These are phyloP conservation scores for Nadsonia commutata DNA, from an alignment of 1,139 yeast species.

Conservation along the genomic window DNA sequence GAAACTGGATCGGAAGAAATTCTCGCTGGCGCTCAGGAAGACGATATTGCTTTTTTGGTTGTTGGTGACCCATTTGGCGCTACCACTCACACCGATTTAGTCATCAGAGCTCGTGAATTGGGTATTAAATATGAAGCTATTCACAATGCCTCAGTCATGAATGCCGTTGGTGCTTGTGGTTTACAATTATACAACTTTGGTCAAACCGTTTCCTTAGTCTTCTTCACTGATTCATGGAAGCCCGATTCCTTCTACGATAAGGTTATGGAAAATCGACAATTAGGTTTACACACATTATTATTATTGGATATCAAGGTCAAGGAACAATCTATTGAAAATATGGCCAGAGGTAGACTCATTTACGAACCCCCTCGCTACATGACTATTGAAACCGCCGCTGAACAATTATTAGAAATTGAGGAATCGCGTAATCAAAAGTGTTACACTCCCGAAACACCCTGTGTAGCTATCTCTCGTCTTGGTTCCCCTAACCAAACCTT, in stretches of 20 bases:
- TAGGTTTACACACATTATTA: conserved; percentile 83
- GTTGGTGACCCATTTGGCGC: conserved; percentile 99
- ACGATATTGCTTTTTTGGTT: conserved; percentile 83
- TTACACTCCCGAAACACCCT: conserved; percentile 77
- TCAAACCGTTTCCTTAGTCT: conserved; percentile 88
- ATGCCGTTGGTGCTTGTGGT: conserved; percentile 97
- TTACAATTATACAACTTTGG: conserved; percentile 90
- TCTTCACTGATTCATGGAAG: conserved; percentile 89
- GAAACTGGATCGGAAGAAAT: conserved; percentile 80
- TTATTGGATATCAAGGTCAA: conserved; percentile 88
- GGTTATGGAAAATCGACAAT: conserved; percentile 71
- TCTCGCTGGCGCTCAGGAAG: conserved; percentile 54
- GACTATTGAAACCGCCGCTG: conserved; percentile 81
- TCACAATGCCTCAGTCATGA: conserved; percentile 96
- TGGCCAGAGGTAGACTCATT: conserved; percentile 83
- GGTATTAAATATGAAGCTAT: conserved; percentile 66
- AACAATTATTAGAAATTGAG: conserved; percentile 77
- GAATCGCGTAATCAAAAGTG: conserved; percentile 49
- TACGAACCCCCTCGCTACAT: conserved; percentile 96
- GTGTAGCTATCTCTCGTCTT: conserved; percentile 81
- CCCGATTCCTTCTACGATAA: conserved; percentile 92
- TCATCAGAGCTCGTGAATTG: conserved; percentile 76
- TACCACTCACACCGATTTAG: conserved; percentile 90
- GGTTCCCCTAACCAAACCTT: conserved; percentile 77
- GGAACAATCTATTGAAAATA: conserved; percentile 86